These are phyloP conservation scores for Saprolegnia diclina DNA, from an alignment of 352 stramenopile genomes.

Conservation along the genomic window DNA sequence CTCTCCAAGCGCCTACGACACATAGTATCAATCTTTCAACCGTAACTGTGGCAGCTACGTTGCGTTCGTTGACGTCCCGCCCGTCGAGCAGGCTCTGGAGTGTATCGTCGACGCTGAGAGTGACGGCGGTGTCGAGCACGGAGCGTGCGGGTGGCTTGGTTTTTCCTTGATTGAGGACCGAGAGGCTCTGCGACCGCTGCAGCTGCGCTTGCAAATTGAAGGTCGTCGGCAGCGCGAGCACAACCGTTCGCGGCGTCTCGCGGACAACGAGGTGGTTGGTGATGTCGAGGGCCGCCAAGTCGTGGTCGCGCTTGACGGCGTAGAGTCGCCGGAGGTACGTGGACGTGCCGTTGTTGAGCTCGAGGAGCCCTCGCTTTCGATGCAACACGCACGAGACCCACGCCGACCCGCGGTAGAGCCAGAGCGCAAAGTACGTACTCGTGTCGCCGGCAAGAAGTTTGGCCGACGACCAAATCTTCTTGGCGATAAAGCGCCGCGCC, in stretches of 20 bases:
- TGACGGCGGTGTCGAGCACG: neutral
- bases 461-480: neutral
- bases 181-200: constrained; percentile 11
- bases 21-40: neutral
- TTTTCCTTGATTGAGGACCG: constrained; percentile 13
- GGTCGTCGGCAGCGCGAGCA: neutral
- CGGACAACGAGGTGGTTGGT: neutral
- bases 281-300: constrained; percentile 11
- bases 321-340: neutral
- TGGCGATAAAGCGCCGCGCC: neutral
- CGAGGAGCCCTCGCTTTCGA: neutral
- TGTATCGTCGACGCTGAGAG: neutral
- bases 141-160: neutral
- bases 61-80: constrained; percentile 20
- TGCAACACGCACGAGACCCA: neutral
- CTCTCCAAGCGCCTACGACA: neutral
- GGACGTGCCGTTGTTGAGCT: neutral
- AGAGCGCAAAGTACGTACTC: neutral
- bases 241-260: neutral
- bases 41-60: neutral
- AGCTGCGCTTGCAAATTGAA: neutral
- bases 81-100: constrained; percentile 5
- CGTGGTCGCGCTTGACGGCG: neutral
- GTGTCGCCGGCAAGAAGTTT: neutral
- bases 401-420: neutral